phyloP scores from a whole-genome alignment of 805 yeast genomes.

The Saccharomycopsis guyanensis region DNA sequence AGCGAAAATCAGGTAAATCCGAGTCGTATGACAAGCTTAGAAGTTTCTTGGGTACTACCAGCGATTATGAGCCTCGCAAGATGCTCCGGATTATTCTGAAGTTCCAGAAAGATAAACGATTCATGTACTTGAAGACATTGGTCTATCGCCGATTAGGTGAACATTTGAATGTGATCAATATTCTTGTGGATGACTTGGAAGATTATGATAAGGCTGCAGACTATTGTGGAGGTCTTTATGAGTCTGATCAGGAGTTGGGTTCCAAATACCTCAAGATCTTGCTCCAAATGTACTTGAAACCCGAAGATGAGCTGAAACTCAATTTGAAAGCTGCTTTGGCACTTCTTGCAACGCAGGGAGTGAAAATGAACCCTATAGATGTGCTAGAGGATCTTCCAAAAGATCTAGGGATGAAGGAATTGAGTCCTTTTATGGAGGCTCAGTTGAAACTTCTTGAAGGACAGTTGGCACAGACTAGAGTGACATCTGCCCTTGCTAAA shows the following conservation, averaged over 20 bases:
- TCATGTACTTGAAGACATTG: conserved; percentile 42
- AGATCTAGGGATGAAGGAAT: conserved; percentile 7
- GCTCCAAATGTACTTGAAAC: background rate
- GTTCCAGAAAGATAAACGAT: background rate
- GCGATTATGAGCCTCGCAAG: conserved; percentile 33
- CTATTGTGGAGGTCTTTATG: conserved; percentile 40
- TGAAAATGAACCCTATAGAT: conserved; percentile 31
- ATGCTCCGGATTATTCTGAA: conserved; percentile 26
- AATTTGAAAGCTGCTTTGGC: conserved; percentile 29
- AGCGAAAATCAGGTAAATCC: conserved; percentile 12
- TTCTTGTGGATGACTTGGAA: conserved; percentile 48
- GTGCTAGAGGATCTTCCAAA: conserved; percentile 5
- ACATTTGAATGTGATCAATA: conserved; percentile 55
- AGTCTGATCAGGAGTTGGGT: background rate
- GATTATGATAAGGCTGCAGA: conserved; percentile 51
- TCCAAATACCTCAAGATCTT: background rate
- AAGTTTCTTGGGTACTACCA: conserved; percentile 29
- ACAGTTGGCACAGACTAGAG: conserved; percentile 25
- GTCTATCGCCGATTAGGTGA: conserved; percentile 52
- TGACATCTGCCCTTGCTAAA: conserved; percentile 31
- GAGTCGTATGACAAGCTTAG: conserved; percentile 28
- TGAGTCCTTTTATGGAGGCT: conserved; percentile 26
- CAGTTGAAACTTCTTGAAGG: conserved; percentile 26
- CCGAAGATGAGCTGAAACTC: conserved; percentile 20
- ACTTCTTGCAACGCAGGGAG: conserved; percentile 31